Percentiles rank a stretch among this genome's conserved stretches.
phyloP scores from a whole-genome alignment of 164 flowering plant genomes.

The Cinnamomum chago region DNA sequence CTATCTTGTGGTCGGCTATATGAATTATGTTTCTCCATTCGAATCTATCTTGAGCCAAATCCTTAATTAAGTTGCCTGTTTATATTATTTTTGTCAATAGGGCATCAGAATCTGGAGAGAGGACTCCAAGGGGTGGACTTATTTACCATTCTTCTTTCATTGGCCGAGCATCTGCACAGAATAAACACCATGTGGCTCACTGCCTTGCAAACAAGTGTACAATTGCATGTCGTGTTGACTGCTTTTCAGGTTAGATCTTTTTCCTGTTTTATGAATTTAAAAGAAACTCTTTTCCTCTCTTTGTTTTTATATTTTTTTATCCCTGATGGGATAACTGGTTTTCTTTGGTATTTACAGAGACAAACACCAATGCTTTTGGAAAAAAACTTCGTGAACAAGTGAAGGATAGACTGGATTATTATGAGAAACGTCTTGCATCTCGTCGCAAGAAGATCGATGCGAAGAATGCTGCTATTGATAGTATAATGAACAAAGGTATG shows the following conservation, averaged over 20 bases:
- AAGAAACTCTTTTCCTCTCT: no score
- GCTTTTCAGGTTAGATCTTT: constrained; percentile 62
- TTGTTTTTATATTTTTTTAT: no score
- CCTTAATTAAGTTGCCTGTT: background rate
- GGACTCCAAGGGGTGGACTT: constrained; percentile 94
- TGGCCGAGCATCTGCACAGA: constrained; percentile 86
- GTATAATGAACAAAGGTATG: constrained; percentile 39
- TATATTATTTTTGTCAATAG: constrained; percentile 26
- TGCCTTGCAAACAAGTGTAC: constrained; percentile 98
- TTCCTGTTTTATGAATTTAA: background rate
- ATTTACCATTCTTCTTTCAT: constrained; percentile 96
- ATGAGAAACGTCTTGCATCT: constrained; percentile 97
- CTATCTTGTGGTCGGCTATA: no score
- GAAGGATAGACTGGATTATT: constrained; percentile 92
- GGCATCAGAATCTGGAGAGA: constrained; percentile 92
- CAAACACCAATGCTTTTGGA: constrained; percentile 60
- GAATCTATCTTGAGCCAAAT: no score
- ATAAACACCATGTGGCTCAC: constrained; percentile 96
- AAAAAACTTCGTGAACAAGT: constrained; percentile 95
- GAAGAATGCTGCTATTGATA: constrained; percentile 78
- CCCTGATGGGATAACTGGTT: background rate
- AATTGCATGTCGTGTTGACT: constrained; percentile 92
- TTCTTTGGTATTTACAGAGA: constrained; percentile 33
- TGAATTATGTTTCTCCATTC: no score
- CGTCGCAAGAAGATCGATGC: constrained; percentile 92